These are phyloP conservation scores for Syzygium syzygioides DNA, from an alignment of 441 rosid genomes.

Conservation along the genomic window DNA sequence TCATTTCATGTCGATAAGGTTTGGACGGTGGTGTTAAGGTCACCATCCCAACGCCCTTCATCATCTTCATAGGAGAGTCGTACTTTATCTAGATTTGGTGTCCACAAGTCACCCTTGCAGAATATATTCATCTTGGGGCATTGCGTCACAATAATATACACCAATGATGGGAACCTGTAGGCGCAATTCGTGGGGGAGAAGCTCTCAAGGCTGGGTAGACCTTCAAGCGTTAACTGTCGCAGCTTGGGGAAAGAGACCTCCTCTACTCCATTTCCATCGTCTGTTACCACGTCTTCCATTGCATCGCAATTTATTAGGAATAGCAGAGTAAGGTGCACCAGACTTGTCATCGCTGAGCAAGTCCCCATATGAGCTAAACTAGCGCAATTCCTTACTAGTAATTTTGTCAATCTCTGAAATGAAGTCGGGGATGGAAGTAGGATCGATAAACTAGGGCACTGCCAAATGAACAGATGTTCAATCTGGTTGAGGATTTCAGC, in stretches of 20 bases:
- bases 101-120: not conserved
- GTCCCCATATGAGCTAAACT: not conserved
- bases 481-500: no score
- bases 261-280: not conserved
- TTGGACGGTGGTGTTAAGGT: no score
- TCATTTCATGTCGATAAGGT: no score
- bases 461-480: fast-evolving
- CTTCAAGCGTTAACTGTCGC: fast-evolving
- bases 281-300: not conserved
- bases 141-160: fast-evolving
- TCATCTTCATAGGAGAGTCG: no score
- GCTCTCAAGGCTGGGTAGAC: not conserved
- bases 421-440: not conserved
- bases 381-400: fast-evolving
- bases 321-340: not conserved
- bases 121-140: not conserved
- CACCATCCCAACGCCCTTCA: no score
- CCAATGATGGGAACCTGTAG: not conserved
- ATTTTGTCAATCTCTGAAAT: fast-evolving
- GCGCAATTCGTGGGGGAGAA: fast-evolving
- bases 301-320: fast-evolving
- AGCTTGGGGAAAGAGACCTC: not conserved
- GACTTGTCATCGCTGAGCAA: not conserved
- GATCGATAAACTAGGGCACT: no score
- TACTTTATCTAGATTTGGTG: not conserved